Conservation (phyloP, 2,329 filamentous ascomycete genomes). For the Chaetomium sp. region DNA sequence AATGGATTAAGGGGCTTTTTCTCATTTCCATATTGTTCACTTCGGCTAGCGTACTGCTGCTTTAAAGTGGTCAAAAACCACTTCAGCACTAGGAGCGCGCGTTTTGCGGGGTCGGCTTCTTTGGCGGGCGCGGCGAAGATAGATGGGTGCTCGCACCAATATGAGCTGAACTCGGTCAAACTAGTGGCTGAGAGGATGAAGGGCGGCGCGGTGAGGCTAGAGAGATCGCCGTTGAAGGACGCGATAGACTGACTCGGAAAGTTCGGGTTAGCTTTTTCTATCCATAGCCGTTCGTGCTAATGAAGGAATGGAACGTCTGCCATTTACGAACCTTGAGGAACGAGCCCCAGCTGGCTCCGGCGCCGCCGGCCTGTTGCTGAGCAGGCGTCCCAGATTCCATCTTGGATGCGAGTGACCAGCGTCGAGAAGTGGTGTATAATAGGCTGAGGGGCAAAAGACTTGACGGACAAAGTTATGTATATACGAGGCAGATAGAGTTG, state of each 20-base stretch:
- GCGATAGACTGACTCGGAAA: conserved; percentile 55
- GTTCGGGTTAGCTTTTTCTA: not conserved
- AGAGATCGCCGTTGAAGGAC: conserved; percentile 75
- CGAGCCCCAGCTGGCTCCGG: conserved; percentile 44
- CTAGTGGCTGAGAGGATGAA: conserved; percentile 77
- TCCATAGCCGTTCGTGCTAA: not conserved
- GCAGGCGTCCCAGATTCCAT: conserved; percentile 16
- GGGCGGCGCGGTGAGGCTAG: conserved; percentile 72
- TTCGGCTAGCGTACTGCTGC: conserved; percentile 70
- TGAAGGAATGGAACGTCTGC: not conserved
- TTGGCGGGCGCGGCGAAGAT: conserved; percentile 76
- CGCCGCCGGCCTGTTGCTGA: conserved; percentile 28
- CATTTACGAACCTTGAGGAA: conserved; percentile 43
- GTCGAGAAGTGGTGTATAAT: not conserved
- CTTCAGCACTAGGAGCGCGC: conserved; percentile 81
- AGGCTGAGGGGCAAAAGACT: too few species aligned
- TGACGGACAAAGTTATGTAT: too few species aligned
- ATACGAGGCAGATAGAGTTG: too few species aligned
- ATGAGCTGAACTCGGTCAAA: conserved; percentile 72
- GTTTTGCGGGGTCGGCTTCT: conserved; percentile 73
- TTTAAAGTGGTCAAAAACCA: conserved; percentile 94
- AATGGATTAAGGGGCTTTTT: conserved; percentile 99
- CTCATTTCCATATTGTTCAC: conserved; percentile 78
- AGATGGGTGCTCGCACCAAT: conserved; percentile 73
- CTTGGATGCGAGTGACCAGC: not conserved